A percentile compares a stretch with the other conserved stretches of the same genome.
Conservation (phyloP, 176 grass and related monocot genomes). For the Ampelocalamus luodianensis region DNA sequence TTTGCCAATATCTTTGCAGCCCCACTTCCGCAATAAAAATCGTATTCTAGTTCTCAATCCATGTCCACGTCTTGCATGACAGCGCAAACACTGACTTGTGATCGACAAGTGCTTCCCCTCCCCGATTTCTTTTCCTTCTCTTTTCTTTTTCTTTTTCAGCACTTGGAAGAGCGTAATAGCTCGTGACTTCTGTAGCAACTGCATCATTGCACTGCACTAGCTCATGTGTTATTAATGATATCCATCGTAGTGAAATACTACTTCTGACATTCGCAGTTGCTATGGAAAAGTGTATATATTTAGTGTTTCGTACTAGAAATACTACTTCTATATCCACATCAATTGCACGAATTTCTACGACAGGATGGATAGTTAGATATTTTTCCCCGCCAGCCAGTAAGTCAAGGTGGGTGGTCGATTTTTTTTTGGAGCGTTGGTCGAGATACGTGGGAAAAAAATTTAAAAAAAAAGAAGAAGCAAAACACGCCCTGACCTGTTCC, state of each 20-base stretch:
- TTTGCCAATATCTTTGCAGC: conserved; percentile 52
- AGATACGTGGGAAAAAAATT: not conserved
- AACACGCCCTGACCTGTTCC: not conserved
- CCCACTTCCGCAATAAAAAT: conserved; percentile 28
- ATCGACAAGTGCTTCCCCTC: not conserved
- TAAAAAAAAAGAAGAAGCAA: not conserved
- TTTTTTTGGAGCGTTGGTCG: not conserved
- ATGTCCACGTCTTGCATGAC: not conserved
- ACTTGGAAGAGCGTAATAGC: not conserved
- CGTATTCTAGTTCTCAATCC: not conserved
- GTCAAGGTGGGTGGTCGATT: not conserved
- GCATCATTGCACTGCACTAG: conserved; percentile 7
- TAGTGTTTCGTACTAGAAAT: too few relatives aligned
- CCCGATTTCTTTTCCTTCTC: not conserved
- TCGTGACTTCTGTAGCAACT: conserved; percentile 6
- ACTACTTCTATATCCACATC: too few relatives aligned
- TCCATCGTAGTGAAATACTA: not conserved
- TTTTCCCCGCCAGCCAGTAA: not conserved
- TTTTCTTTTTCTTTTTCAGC: not conserved
- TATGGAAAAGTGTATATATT: too few relatives aligned
- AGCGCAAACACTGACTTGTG: not conserved
- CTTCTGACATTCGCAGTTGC: too few relatives aligned
- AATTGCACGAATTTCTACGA: not conserved
- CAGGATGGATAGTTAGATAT: not conserved
- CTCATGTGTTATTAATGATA: not conserved